phyloP scores from a whole-genome alignment of 805 yeast genomes.

The Pichia californica region DNA sequence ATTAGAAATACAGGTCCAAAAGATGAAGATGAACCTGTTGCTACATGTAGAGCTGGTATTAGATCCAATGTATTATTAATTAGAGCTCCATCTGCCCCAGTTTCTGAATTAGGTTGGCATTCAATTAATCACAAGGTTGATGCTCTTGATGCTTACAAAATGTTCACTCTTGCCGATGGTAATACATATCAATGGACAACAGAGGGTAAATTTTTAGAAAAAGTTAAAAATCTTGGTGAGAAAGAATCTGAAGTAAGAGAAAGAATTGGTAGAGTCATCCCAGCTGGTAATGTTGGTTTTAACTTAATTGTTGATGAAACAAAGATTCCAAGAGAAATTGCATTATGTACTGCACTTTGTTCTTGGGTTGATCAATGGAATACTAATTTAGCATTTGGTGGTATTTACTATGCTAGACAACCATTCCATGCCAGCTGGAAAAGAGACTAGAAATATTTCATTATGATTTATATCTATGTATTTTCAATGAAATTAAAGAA shows the following conservation, averaged over 20 bases:
- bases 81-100: conserved; percentile 43
- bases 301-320: conserved; percentile 47
- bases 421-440: conserved; percentile 48
- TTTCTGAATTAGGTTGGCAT: conserved; percentile 59
- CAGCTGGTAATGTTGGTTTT: conserved; percentile 51
- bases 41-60: conserved; percentile 53
- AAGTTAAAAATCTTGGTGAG: conserved; percentile 53
- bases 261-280: conserved; percentile 51
- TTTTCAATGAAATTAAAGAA: too few species aligned
- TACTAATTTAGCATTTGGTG: conserved; percentile 55
- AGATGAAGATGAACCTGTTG: conserved; percentile 52
- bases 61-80: conserved; percentile 53
- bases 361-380: conserved; percentile 66
- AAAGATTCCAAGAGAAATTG: conserved; percentile 52
- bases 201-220: conserved; percentile 51
- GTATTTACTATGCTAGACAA: conserved; percentile 52
- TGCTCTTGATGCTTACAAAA: conserved; percentile 53
- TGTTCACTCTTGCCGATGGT: conserved; percentile 57
- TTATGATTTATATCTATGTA: too few species aligned
- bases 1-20: conserved; percentile 37
- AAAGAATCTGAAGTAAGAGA: conserved; percentile 59
- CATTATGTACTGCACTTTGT: conserved; percentile 51
- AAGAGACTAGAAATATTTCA: conserved; percentile 39
- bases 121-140: conserved; percentile 53
- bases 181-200: conserved; percentile 60